phyloP scores from a whole-genome alignment of 352 stramenopile genomes.

The Thalassiosira exigua region DNA sequence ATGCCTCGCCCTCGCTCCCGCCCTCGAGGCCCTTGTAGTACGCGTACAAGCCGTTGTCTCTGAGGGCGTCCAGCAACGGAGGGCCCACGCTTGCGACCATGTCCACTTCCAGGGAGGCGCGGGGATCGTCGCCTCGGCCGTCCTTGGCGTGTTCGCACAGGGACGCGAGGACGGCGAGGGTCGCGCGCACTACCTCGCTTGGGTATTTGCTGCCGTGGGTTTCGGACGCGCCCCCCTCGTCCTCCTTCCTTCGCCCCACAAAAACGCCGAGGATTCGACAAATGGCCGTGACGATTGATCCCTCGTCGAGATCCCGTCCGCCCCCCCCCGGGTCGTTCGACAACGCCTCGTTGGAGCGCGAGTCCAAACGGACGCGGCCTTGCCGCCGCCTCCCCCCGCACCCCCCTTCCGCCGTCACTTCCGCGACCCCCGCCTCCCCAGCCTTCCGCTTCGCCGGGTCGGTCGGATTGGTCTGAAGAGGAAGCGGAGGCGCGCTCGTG shows the following conservation, averaged over 20 bases:
- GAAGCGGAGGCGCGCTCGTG: constrained; percentile 3
- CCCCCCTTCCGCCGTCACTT: background rate
- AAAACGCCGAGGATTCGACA: constrained; percentile 44
- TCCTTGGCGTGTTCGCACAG: constrained; percentile 46
- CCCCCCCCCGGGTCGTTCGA: background rate
- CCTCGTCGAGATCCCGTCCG: constrained; percentile 39
- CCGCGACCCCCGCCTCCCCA: no score
- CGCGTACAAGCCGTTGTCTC: constrained; percentile 13
- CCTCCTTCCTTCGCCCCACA: constrained; percentile 36
- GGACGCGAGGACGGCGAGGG: constrained; percentile 29
- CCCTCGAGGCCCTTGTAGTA: constrained; percentile 16
- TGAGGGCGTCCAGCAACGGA: constrained; percentile 32
- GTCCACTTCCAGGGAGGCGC: constrained; percentile 34
- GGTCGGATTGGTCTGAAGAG: background rate
- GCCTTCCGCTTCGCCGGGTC: background rate
- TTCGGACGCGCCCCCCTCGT: background rate
- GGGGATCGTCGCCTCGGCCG: constrained; percentile 14
- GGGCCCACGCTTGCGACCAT: constrained; percentile 45
- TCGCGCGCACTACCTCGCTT: background rate
- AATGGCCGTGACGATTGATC: constrained; percentile 41
- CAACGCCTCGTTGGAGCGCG: constrained; percentile 1
- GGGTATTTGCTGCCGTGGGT: background rate
- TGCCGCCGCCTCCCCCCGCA: background rate
- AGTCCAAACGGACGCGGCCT: constrained; percentile 46
- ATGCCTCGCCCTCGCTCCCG: background rate